Evolutionary conservation across 2,329 filamentous ascomycete species (phyloP).

Genomic region (Aureobasidium sp.): DNA sequence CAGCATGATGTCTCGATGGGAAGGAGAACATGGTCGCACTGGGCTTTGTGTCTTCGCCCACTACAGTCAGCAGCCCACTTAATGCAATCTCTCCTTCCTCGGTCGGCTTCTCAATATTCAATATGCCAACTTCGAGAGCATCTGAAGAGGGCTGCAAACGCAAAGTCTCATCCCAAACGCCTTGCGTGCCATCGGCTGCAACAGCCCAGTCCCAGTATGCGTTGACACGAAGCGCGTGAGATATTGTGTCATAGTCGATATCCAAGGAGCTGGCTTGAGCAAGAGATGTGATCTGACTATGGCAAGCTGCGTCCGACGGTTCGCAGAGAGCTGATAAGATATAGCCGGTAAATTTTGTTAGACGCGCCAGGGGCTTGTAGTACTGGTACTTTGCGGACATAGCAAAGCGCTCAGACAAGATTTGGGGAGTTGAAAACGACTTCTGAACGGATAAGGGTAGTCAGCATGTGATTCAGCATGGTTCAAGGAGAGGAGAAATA

Average conservation of each 20-base stretch:
- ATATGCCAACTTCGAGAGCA: conserved; percentile 71
- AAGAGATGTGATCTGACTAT: conserved; percentile 39
- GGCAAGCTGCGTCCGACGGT: conserved; percentile 36
- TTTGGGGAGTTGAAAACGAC: conserved; percentile 34
- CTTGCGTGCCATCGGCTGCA: conserved; percentile 23
- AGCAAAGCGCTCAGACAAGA: conserved; percentile 51
- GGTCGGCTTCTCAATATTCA: conserved; percentile 56
- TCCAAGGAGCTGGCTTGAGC: conserved; percentile 58
- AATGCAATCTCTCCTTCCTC: conserved; percentile 69
- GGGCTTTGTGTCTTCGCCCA: conserved; percentile 65
- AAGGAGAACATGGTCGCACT: conserved; percentile 75
- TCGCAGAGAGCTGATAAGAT: background rate
- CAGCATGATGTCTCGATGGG: conserved; percentile 64
- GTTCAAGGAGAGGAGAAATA: background rate
- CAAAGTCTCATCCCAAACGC: conserved; percentile 38
- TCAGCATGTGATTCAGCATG: background rate
- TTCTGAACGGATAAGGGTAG: background rate
- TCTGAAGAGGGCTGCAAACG: conserved; percentile 27
- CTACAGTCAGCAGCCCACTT: conserved; percentile 67
- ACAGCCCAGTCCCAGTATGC: conserved; percentile 47
- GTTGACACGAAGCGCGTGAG: conserved; percentile 56
- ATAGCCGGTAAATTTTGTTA: conserved; percentile 1
- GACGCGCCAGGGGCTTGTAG: conserved; percentile 52
- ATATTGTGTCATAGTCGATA: conserved; percentile 65
- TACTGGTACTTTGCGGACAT: conserved; percentile 61